Conservation (phyloP, 2,329 filamentous ascomycete species). For the Alternaria metachromatica region DNA sequence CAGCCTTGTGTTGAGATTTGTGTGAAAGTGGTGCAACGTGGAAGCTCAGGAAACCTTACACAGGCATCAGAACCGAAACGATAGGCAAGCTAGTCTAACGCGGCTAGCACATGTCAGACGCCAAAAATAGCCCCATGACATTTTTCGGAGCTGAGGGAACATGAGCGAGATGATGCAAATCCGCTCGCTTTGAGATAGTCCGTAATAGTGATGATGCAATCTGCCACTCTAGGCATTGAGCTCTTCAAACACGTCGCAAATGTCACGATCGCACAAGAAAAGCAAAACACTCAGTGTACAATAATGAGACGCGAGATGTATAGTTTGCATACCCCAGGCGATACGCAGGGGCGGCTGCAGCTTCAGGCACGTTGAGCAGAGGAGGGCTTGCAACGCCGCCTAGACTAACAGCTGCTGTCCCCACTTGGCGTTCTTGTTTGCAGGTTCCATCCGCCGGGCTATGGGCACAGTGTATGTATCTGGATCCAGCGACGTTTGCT, state of each 20-base stretch:
- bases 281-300: not conserved
- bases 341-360: slow-evolving; percentile 1
- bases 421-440: slow-evolving; percentile 9
- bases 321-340: not conserved
- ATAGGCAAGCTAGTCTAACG: not conserved
- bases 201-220: not conserved
- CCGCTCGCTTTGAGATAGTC: not conserved
- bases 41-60: slow-evolving; percentile 11
- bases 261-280: not conserved
- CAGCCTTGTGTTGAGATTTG: not conserved
- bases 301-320: not conserved
- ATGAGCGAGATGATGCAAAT: not conserved
- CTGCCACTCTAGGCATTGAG: not conserved
- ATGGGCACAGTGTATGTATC: not conserved
- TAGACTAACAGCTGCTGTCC: slow-evolving; percentile 9
- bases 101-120: slow-evolving; percentile 12
- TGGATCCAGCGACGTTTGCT: not conserved
- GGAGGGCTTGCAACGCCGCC: slow-evolving; percentile 11
- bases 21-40: slow-evolving; percentile 5
- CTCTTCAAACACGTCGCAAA: not conserved
- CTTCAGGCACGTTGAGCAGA: not conserved
- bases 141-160: slow-evolving; percentile 14
- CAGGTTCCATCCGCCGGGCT: slow-evolving; percentile 1
- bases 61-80: slow-evolving; percentile 11
- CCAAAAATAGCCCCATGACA: slow-evolving; percentile 23